Evolutionary conservation across 2,329 filamentous ascomycete genomes (phyloP).

Genomic region (Trichoderma brevicompactum): DNA sequence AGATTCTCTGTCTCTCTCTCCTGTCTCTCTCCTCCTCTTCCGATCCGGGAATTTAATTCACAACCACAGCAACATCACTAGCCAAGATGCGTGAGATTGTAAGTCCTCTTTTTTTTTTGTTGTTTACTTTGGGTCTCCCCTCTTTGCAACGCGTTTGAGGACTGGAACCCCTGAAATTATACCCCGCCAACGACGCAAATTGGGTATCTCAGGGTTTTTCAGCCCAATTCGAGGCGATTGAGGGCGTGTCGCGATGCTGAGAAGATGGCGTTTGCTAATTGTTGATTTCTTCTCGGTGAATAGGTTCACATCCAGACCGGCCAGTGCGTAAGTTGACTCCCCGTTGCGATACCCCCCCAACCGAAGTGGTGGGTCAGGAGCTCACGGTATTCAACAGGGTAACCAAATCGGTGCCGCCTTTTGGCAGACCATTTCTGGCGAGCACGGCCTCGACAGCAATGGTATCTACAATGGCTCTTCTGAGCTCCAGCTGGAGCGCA

Average conservation of each 20-base stretch:
- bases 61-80: conserved; percentile 36
- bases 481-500: conserved; percentile 98
- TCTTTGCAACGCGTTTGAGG: conserved; percentile 46
- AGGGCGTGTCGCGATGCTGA: background rate
- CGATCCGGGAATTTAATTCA: conserved; percentile 31
- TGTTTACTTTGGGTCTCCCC: conserved; percentile 29
- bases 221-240: conserved; percentile 16
- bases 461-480: conserved; percentile 99
- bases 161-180: conserved; percentile 45
- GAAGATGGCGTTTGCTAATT: conserved; percentile 56
- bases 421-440: conserved; percentile 88
- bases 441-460: conserved; percentile 96
- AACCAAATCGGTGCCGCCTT: conserved; percentile 99
- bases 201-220: conserved; percentile 2
- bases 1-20: conserved; percentile 34
- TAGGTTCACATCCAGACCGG: conserved; percentile 99
- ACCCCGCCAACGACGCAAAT: conserved; percentile 34
- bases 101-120: conserved; percentile 44
- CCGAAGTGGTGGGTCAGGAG: conserved; percentile 30
- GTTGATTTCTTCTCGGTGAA: conserved; percentile 53
- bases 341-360: conserved; percentile 10
- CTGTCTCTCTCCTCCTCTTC: conserved; percentile 29
- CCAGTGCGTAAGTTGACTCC: conserved; percentile 77
- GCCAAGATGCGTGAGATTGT: conserved; percentile 72
- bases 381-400: conserved; percentile 67